phyloP scores from a whole-genome alignment of 371 early-diverging fungal species.

The Actinomortierella wolfii region DNA sequence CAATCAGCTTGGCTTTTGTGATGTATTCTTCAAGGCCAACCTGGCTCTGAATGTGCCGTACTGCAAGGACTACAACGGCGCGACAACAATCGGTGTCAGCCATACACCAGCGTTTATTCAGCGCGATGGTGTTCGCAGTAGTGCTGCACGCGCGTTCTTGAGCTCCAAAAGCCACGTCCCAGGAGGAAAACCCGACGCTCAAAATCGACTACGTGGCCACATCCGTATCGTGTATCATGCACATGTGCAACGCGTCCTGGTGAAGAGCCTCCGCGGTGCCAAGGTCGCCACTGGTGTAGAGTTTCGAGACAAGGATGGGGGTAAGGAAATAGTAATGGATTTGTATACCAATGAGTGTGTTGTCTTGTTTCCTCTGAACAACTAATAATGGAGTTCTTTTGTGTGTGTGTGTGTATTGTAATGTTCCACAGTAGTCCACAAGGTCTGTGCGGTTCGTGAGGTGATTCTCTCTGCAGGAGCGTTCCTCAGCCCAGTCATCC shows the following conservation, averaged over 20 bases:
- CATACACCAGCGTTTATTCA: constrained; percentile 8
- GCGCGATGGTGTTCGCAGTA: constrained; percentile 10
- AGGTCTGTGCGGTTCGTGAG: constrained; percentile 12
- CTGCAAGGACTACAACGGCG: constrained; percentile 5
- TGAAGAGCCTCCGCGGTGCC: constrained; percentile 7
- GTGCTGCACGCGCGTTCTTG: constrained; percentile 11
- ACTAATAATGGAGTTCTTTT: too few relatives aligned
- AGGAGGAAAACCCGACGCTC: constrained; percentile 4
- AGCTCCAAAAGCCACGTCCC: constrained; percentile 10
- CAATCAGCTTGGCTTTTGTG: not conserved
- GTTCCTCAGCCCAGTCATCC: constrained; percentile 13
- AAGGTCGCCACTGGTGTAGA: constrained; percentile 18
- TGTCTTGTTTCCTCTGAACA: not conserved
- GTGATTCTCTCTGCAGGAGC: constrained; percentile 21
- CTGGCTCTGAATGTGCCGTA: constrained; percentile 3
- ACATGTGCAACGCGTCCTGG: constrained; percentile 10
- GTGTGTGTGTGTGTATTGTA: too few relatives aligned
- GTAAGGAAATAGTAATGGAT: not conserved
- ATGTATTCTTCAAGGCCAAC: constrained; percentile 11
- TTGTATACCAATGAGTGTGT: not conserved
- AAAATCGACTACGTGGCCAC: constrained; percentile 1
- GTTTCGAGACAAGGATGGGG: constrained; percentile 14
- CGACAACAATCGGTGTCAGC: constrained; percentile 7
- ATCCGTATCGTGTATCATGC: constrained; percentile 15
- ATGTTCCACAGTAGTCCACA: constrained; percentile 12